Base-by-base conservation (phyloP, 345 rosid genomes). In the Lepidium sativum region DNA sequence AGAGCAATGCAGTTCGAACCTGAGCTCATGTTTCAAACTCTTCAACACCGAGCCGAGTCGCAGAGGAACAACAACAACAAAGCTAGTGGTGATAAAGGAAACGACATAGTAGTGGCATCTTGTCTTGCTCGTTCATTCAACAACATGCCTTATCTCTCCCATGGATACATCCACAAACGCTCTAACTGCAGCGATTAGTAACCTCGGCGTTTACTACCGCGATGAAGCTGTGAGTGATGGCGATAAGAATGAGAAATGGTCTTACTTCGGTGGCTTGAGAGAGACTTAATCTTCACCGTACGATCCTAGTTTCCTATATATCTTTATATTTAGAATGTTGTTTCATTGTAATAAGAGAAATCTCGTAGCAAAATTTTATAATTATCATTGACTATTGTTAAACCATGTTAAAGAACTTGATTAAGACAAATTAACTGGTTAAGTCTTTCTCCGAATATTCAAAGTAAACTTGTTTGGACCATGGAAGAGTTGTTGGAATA, bases 1-100 rank as follows among this genome's bases (percentile, higher is more conserved):
- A 82, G 97, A 27, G 86, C 81, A 42, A 79, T 87, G 97, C 97
- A 83, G 82, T 94, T 89, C 43, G 94, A 92, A 89, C 98, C 98
- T 16, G 86, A 85, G 81, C 88, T 92, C 69, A 92, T 92, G 97
- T 81, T 82, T 57, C 77, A 89, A 83, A 85, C 96, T 8, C 89
- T 92, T 65, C 84, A 86, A 85, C 88, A 85, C 79, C 86, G 98
- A 4, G 96, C 88, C 0, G 94, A 83, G 56, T 88, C 76, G 65
- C 66, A 18, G 31, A 31, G 55, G 20, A 69, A 65, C 33, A 66
- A 23, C 7, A 55, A 35, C 45, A 25, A 25, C 29, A 25, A 72
- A 37, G 62, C 72, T 13, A 54, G 73, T 71, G 76, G 53, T 29
- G 77, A 38, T 55, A 45, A 55, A 5, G 71, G 67, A 31, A 79